Conservation (phyloP, 768 basidiomycete genomes). For the Solioccasus polychromus region DNA sequence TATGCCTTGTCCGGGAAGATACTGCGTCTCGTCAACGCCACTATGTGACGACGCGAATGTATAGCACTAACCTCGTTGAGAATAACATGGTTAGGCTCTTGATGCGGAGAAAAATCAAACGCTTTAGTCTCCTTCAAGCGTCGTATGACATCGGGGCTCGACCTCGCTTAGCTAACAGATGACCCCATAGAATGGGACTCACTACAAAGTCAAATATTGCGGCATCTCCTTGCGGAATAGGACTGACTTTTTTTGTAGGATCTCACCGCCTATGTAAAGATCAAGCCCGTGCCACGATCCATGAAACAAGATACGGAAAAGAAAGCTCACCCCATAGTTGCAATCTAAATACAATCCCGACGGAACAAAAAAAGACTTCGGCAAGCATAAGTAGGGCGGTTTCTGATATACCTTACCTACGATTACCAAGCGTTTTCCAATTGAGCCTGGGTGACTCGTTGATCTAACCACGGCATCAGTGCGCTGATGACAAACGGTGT, state of each 20-base stretch:
- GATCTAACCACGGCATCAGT: slow-evolving; percentile 49
- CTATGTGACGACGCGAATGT: slow-evolving; percentile 3
- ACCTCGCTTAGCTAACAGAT: slow-evolving; percentile 6
- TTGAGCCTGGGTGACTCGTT: slow-evolving; percentile 71
- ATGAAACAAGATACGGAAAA: too few relatives aligned
- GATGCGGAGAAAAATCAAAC: slow-evolving; percentile 63
- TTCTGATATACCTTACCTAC: slow-evolving; percentile 7
- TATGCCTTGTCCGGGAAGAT: slow-evolving; percentile 88
- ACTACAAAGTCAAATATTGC: slow-evolving; percentile 67
- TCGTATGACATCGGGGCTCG: slow-evolving; percentile 75
- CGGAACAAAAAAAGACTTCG: background rate
- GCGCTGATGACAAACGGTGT: slow-evolving; percentile 2
- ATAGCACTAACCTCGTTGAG: slow-evolving; percentile 67
- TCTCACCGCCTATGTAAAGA: slow-evolving; percentile 82
- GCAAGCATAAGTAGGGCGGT: slow-evolving; percentile 3
- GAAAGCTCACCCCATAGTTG: slow-evolving; percentile 71
- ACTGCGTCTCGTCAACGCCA: slow-evolving; percentile 43
- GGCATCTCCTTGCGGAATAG: slow-evolving; percentile 73
- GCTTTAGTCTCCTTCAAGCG: slow-evolving; percentile 64
- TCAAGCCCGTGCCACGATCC: too few relatives aligned
- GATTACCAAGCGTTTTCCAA: slow-evolving; percentile 61
- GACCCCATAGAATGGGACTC: slow-evolving; percentile 23
- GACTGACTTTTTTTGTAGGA: slow-evolving; percentile 62
- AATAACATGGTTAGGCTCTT: slow-evolving; percentile 82
- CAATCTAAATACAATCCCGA: too few relatives aligned